These are phyloP conservation scores for Nosema muscidifuracis DNA, from an alignment of 371 early-diverging fungal species.

Conservation along the genomic window DNA sequence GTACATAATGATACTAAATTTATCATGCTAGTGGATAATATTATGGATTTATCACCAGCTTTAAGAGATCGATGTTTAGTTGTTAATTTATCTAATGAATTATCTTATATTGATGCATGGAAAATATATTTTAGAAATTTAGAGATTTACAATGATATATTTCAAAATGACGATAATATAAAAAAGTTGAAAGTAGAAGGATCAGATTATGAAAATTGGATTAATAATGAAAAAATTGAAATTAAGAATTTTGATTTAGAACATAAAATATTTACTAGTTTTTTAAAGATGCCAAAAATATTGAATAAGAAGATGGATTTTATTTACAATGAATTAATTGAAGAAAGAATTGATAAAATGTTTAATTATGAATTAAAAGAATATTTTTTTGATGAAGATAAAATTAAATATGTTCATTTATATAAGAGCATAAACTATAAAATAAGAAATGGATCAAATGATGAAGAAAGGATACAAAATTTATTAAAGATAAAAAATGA, in stretches of 20 bases:
- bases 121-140: conserved; percentile 36
- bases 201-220: neutral
- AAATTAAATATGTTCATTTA: conserved; percentile 2
- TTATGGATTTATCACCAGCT: conserved; percentile 55
- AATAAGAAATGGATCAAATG: neutral
- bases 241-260: neutral
- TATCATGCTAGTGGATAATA: conserved; percentile 39
- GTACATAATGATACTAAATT: conserved; percentile 24
- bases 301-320: neutral
- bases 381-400: neutral
- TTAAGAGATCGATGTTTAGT: conserved; percentile 57
- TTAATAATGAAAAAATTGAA: neutral
- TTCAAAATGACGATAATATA: neutral
- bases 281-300: neutral
- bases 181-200: neutral
- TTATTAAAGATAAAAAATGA: neutral
- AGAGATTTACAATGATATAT: neutral
- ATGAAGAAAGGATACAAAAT: neutral
- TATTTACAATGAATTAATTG: neutral
- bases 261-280: neutral
- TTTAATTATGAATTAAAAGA: neutral
- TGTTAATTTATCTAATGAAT: conserved; percentile 23
- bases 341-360: neutral
- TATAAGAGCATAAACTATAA: conserved; percentile 1
- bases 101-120: conserved; percentile 48